Evolutionary conservation across 2,329 filamentous ascomycete genomes (phyloP), one percentile per base, ranked within the genome.

Genomic region (Ophiognomonia clavigignenti-juglandacearum): DNA sequence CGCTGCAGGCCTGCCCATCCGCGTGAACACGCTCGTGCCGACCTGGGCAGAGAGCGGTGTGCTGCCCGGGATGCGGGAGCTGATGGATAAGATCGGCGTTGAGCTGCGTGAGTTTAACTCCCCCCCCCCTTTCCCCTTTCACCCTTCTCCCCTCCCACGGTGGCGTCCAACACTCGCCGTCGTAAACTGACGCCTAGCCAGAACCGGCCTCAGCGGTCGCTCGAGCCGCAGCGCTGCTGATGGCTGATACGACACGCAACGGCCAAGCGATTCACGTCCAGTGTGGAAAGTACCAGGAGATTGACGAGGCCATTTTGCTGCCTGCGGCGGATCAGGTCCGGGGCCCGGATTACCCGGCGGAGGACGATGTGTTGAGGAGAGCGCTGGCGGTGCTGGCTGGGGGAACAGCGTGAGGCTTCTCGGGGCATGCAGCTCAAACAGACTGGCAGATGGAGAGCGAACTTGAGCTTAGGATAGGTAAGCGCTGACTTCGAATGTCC

Each of bases 1-100:
- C 29, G 6, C 29, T 6, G 5, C 6, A 5, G 14, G 14, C 29
- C 29, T 32, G 29, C 29, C 29, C 26, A 59, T 66, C 54, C 73
- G 78, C 10, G 58, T 82, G 41, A 83, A 83, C 62, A 70, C 66
- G 6, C 62, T 82, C 18, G 70, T 74, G 1, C 77, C 78, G 2
- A 71, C 66, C 23, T 82, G 77, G 77, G 80, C 78, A 0, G 61
- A 66, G 3, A 76, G 74, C 14, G 68, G 63, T 11, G 65, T 80
- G 1, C 58, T 79, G 2, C 69, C 73, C 0, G 53, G 56, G 18
- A 38, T 69, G 4, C 60, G 61, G 26, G 55, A 47, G 0, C 18
- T 71, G 16, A 60, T 75, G 51, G 61, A 63, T n/a, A 54, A 54
- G 9, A 59, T 70, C 6, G 65, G 67, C 0, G 61, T 70, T 31